Base-by-base conservation (phyloP, 2,329 filamentous ascomycete genomes). In the Alternaria sp. region DNA sequence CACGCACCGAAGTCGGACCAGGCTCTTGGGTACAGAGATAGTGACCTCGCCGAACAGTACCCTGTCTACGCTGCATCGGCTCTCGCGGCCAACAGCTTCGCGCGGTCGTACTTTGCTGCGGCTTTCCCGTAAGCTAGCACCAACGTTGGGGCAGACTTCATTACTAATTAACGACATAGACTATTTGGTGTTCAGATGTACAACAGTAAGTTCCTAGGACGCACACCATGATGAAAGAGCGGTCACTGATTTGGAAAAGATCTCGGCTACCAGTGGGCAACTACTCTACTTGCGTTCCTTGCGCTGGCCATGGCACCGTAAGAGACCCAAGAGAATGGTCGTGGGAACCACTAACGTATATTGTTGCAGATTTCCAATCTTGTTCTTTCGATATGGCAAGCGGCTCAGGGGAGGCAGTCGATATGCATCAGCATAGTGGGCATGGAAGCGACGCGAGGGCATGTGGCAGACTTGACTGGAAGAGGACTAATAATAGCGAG, bases 231-330 rank as follows among this genome's bases (percentile, higher is more conserved):
- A 62, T 65, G 76, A 81, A 82, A 78, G 79, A 74, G 80, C 82
- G 81, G 82, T 83, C 78, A 83, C 80, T 82, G 73, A 80, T 75
- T 53, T 65, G 72, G 73, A 70, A 70, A 69, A 73, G 75, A 75
- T 78, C 65, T 85, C 60, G 83, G 84, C 50, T 84, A 84, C 71
- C 83, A 85, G 67, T 85, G 84, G 84, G 84, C 84, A 57, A 81
- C 80, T 59, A 80, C 79, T 20, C 56, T 85, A 60, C 79, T 85
- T 44, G 81, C 77, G 55, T 85, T 85, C 73, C 75, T 85, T 63
- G 82, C 83, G 18, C 77, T 86, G 37, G 82, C 80, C 18, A 84
- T 85, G 82, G 80, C 81, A 61, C 83, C 83, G 75, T 82, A 77
- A 78, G 79, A 21, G 15, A 60, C 66, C 70, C 78, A 63, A 46